Conservation (phyloP, 2,329 filamentous ascomycete species). For the Venturia asperata region DNA sequence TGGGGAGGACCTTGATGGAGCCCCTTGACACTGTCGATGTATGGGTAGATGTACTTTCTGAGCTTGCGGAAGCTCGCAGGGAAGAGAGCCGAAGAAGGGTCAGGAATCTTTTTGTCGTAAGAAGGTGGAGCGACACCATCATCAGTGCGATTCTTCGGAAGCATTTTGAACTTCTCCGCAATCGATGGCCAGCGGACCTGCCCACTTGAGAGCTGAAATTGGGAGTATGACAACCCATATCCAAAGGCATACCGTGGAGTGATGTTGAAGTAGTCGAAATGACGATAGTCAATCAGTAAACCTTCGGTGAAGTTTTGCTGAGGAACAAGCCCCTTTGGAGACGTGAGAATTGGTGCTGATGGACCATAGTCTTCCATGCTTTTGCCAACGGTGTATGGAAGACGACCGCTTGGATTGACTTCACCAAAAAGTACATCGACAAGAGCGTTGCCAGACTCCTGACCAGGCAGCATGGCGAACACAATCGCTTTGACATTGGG, state of each 20-base stretch:
- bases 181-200: conserved; percentile 32
- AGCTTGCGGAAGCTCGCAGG: conserved; percentile 55
- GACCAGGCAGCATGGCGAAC: conserved; percentile 76
- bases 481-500: conserved; percentile 71
- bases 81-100: conserved; percentile 51
- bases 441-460: conserved; percentile 79
- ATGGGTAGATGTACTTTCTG: conserved; percentile 67
- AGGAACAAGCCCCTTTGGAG: conserved; percentile 61
- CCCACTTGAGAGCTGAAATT: conserved; percentile 55
- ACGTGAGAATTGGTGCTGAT: conserved; percentile 60
- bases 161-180: conserved; percentile 35
- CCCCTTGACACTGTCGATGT: conserved; percentile 48
- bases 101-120: conserved; percentile 50
- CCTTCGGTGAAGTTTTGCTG: conserved; percentile 81
- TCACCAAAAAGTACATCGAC: conserved; percentile 73
- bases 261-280: conserved; percentile 72
- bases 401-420: conserved; percentile 68
- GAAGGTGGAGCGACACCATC: conserved; percentile 39
- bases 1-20: conserved; percentile 37
- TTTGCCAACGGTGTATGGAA: conserved; percentile 83
- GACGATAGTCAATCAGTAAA: conserved; percentile 80
- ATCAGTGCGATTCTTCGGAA: conserved; percentile 38
- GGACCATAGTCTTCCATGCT: conserved; percentile 68
- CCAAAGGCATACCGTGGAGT: conserved; percentile 79
- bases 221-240: conserved; percentile 75